A percentile compares a stretch with the other conserved stretches of the same genome.
Evolutionary conservation across 306 rosid species (phyloP).

Genomic region (Cucurbita ficifolia): DNA sequence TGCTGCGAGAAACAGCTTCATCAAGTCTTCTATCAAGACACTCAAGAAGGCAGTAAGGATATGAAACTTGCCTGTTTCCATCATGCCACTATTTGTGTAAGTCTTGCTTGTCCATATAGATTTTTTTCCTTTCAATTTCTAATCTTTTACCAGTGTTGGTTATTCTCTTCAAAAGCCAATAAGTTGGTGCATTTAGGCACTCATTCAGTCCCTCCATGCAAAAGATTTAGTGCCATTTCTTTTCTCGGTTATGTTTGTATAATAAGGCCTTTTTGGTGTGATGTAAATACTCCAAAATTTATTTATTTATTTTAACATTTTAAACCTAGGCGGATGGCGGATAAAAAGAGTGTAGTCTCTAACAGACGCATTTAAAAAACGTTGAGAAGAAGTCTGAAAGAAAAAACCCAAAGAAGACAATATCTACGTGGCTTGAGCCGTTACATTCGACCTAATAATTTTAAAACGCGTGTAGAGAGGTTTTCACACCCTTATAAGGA

Average conservation of each 20-base stretch:
- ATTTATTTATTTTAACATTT: neutral
- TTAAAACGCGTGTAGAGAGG: too few relatives aligned
- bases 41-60: slow-evolving; percentile 52
- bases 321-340: too few relatives aligned
- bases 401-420: too few relatives aligned
- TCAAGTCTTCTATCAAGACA: slow-evolving; percentile 51
- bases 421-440: too few relatives aligned
- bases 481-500: too few relatives aligned
- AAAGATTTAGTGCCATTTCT: slow-evolving; percentile 8
- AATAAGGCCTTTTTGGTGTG: neutral
- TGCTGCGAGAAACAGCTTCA: slow-evolving; percentile 28
- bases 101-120: neutral
- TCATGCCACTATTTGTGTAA: neutral
- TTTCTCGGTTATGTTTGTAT: slow-evolving; percentile 24
- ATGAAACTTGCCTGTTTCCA: slow-evolving; percentile 19
- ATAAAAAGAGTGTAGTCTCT: too few relatives aligned
- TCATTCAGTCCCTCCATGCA: neutral
- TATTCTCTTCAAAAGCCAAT: slow-evolving; percentile 14
- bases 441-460: too few relatives aligned
- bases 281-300: neutral
- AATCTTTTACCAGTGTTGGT: slow-evolving; percentile 10
- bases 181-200: slow-evolving; percentile 12
- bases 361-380: too few relatives aligned
- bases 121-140: neutral
- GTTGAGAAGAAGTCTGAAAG: too few relatives aligned